A percentile compares a stretch with the other conserved stretches of the same genome.
Evolutionary conservation across 1,139 yeast species (phyloP).

Genomic region (Saccharomyces uvarum): DNA sequence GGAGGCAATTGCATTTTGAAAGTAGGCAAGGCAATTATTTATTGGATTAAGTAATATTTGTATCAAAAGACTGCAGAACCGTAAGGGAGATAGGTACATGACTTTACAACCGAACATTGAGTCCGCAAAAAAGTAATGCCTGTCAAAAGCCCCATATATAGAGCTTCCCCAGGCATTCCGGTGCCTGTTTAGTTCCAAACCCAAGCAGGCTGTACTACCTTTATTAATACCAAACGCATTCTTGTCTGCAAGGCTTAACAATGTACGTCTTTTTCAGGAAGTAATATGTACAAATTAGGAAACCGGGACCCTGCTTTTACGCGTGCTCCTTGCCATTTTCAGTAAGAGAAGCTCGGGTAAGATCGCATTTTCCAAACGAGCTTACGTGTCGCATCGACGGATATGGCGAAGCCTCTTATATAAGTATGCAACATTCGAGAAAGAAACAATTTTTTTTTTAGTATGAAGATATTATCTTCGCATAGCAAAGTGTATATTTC

Average conservation of each 20-base stretch:
- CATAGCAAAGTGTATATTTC: not conserved
- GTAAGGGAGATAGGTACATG: no score
- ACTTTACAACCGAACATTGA: no score
- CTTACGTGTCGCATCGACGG: slow-evolving; percentile 1
- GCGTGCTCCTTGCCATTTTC: not conserved
- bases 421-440: not conserved
- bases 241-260: not conserved
- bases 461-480: not conserved
- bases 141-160: no score
- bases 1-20: no score
- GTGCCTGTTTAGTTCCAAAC: not conserved
- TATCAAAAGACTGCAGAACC: no score
- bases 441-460: not conserved
- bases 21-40: no score
- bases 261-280: not conserved
- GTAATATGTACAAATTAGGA: not conserved
- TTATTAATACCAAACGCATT: not conserved
- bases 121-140: no score
- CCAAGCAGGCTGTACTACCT: not conserved
- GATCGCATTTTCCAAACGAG: not conserved
- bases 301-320: not conserved
- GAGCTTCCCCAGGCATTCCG: not conserved
- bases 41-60: no score
- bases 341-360: not conserved
- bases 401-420: not conserved